Conservation (phyloP, 805 yeast genomes). For the Debaryomyces castellii region DNA sequence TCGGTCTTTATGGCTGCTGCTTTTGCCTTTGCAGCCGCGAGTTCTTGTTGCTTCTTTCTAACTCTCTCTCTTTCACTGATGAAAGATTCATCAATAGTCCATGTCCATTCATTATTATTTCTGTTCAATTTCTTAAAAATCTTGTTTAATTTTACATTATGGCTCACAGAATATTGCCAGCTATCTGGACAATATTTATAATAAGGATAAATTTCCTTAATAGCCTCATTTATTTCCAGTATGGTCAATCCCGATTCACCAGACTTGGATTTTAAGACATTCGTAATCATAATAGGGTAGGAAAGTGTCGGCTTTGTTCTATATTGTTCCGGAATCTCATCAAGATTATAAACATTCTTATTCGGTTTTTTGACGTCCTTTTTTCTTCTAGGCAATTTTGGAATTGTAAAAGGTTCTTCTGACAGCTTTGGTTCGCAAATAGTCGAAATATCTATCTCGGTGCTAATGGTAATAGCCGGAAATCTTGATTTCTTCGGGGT, state of each 20-base stretch:
- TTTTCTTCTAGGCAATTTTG: conserved; percentile 31
- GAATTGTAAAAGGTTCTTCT: conserved; percentile 28
- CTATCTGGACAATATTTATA: conserved; percentile 94
- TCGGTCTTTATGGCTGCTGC: conserved; percentile 54
- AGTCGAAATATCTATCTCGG: conserved; percentile 18
- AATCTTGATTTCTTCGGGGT: conserved; percentile 15
- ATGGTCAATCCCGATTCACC: conserved; percentile 65
- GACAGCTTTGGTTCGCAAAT: conserved; percentile 33
- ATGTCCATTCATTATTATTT: conserved; percentile 70
- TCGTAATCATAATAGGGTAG: conserved; percentile 76
- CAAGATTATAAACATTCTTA: conserved; percentile 67
- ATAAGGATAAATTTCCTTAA: conserved; percentile 86
- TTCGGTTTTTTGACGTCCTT: conserved; percentile 43
- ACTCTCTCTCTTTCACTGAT: conserved; percentile 78
- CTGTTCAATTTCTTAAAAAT: conserved; percentile 72
- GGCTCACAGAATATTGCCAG: conserved; percentile 95
- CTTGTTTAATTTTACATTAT: conserved; percentile 82
- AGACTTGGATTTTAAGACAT: conserved; percentile 68
- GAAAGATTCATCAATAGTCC: conserved; percentile 88
- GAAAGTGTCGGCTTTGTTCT: conserved; percentile 82
- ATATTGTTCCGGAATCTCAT: conserved; percentile 87
- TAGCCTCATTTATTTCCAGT: conserved; percentile 77
- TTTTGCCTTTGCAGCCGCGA: conserved; percentile 58
- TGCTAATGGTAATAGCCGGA: conserved; percentile 28
- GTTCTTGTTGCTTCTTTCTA: conserved; percentile 61